Evolutionary conservation across 129 eudicot species (phyloP).

Genomic region (Centaurea solstitialis): DNA sequence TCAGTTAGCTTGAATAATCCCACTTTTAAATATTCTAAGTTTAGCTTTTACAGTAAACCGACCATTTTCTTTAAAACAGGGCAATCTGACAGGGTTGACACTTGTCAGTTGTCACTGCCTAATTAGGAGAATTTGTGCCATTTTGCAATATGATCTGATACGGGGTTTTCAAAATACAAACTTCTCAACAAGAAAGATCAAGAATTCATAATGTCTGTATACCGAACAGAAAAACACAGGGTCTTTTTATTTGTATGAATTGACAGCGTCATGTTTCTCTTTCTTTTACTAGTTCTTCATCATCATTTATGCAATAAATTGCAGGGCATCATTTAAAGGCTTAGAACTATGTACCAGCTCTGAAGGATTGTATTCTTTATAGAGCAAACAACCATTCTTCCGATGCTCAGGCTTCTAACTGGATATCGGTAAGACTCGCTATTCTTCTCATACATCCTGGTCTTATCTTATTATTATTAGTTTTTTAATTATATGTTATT

Average conservation of each 20-base stretch:
- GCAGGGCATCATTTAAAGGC: background rate
- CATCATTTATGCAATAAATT: too few species aligned
- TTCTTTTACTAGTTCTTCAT: background rate
- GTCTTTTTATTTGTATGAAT: background rate
- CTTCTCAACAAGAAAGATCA: background rate
- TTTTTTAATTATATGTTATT: background rate
- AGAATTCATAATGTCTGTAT: background rate
- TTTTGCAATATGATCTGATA: background rate
- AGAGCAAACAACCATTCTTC: slow-evolving; percentile 3
- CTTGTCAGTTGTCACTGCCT: background rate
- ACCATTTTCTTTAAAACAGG: too few species aligned
- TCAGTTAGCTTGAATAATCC: background rate
- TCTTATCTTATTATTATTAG: background rate
- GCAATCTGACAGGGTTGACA: background rate
- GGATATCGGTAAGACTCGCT: slow-evolving; percentile 32
- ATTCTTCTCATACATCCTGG: background rate
- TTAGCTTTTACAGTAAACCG: background rate
- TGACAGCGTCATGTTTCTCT: background rate
- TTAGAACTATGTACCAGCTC: background rate
- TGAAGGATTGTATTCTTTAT: background rate
- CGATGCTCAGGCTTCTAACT: slow-evolving; percentile 28
- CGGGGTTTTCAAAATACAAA: background rate
- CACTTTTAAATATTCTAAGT: too few species aligned
- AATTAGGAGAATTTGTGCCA: background rate
- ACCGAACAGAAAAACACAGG: background rate